Conservation (phyloP, 1,284 basidiomycete species). For the Marasmius fiardii region DNA sequence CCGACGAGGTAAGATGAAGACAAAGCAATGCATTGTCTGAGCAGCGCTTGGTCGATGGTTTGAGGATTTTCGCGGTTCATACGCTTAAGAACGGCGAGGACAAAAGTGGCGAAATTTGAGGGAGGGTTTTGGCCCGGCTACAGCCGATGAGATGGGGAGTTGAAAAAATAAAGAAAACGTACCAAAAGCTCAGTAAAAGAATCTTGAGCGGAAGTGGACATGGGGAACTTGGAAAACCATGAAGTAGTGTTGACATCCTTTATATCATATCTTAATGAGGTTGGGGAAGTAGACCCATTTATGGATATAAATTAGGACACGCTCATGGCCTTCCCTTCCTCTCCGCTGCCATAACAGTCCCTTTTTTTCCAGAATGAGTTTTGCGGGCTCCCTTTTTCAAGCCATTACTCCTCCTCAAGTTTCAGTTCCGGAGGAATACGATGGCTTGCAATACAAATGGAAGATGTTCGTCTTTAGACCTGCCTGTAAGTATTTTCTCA, state of each 20-base stretch:
- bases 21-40: constrained; percentile 62
- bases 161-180: constrained; percentile 6
- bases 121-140: constrained; percentile 29
- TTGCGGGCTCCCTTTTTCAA: constrained; percentile 37
- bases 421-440: constrained; percentile 37
- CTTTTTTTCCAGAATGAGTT: constrained; percentile 4
- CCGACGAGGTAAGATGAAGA: constrained; percentile 74
- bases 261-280: background rate
- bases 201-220: background rate
- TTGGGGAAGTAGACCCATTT: background rate
- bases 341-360: background rate
- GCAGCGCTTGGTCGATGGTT: constrained; percentile 55
- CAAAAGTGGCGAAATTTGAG: constrained; percentile 60
- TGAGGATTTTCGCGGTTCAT: constrained; percentile 40
- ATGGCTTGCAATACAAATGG: constrained; percentile 67
- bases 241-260: background rate
- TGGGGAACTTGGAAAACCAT: background rate
- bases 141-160: background rate
- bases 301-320: no score
- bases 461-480: constrained; percentile 78
- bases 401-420: constrained; percentile 46
- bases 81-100: constrained; percentile 48
- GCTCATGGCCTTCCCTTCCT: no score
- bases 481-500: constrained; percentile 48
- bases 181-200: constrained; percentile 11